Evolutionary conservation across 1,139 yeast genomes (phyloP).

Genomic region (Saccharomyces hybrid): DNA sequence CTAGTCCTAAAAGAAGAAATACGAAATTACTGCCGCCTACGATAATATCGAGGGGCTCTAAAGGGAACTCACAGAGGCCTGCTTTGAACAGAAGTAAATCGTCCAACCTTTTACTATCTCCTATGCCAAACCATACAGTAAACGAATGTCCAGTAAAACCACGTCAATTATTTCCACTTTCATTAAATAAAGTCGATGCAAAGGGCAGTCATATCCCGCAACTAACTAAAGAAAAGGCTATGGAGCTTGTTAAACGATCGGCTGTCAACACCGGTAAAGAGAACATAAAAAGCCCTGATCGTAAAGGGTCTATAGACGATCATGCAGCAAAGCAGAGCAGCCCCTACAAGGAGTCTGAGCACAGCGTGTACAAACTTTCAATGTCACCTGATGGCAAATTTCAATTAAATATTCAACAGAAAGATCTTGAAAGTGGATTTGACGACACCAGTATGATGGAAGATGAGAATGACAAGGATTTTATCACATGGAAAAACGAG

Average conservation of each 20-base stretch:
- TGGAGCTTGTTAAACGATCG: neutral
- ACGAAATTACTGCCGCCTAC: slow-evolving; percentile 13
- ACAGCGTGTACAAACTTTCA: slow-evolving; percentile 26
- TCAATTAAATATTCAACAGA: slow-evolving; percentile 18
- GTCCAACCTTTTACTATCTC: slow-evolving; percentile 2
- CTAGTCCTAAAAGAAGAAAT: slow-evolving; percentile 13
- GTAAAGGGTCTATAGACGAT: neutral
- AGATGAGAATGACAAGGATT: slow-evolving; percentile 25
- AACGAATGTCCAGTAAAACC: slow-evolving; percentile 7
- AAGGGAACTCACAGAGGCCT: neutral
- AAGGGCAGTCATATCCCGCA: slow-evolving; percentile 16
- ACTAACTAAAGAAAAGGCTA: slow-evolving; percentile 10
- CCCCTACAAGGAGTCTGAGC: slow-evolving; percentile 24
- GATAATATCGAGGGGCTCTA: slow-evolving; percentile 7
- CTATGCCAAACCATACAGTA: neutral
- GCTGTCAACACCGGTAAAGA: neutral
- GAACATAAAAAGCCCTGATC: neutral
- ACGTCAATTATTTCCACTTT: slow-evolving; percentile 18
- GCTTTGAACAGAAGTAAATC: neutral
- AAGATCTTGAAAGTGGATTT: slow-evolving; percentile 10
- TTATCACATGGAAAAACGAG: slow-evolving; percentile 24
- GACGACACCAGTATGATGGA: slow-evolving; percentile 28
- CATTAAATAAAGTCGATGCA: slow-evolving; percentile 16
- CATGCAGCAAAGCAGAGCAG: slow-evolving; percentile 12
- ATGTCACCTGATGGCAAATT: slow-evolving; percentile 30